Conservation (phyloP, 1,284 basidiomycete genomes). For the Fomitopsis pinicola region DNA sequence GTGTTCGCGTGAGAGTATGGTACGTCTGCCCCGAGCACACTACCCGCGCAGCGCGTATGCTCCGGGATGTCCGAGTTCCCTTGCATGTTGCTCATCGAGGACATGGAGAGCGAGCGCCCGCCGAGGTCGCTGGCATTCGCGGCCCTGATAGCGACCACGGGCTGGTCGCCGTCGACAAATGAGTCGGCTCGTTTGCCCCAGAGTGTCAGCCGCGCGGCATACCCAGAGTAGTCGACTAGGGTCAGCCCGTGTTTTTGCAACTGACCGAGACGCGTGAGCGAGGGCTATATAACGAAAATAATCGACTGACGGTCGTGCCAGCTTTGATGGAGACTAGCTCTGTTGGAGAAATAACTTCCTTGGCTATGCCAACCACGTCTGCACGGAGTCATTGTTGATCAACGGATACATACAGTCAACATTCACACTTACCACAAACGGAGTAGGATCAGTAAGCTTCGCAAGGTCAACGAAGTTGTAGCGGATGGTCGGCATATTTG, state of each 20-base stretch:
- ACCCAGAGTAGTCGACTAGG: constrained; percentile 83
- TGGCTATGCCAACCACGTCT: constrained; percentile 88
- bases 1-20: constrained; percentile 54
- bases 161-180: constrained; percentile 54
- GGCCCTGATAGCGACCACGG: constrained; percentile 91
- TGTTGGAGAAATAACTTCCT: constrained; percentile 66
- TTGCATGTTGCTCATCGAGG: constrained; percentile 66
- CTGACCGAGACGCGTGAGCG: constrained; percentile 34
- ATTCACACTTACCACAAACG: constrained; percentile 62
- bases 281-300: not conserved
- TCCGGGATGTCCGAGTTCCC: constrained; percentile 89
- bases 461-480: constrained; percentile 79
- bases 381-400: constrained; percentile 2
- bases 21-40: constrained; percentile 71
- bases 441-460: constrained; percentile 58
- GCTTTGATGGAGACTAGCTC: constrained; percentile 70
- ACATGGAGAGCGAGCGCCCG: constrained; percentile 75
- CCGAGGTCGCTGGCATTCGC: constrained; percentile 92
- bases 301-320: constrained; percentile 54
- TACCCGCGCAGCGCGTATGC: constrained; percentile 85
- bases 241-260: constrained; percentile 85
- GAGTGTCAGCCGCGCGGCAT: constrained; percentile 82
- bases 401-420: constrained; percentile 12
- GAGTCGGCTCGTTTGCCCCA: constrained; percentile 97
- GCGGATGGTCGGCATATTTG: constrained; percentile 74